phyloP scores from a whole-genome alignment of 768 basidiomycete species.

The Mrakia blollopis region DNA sequence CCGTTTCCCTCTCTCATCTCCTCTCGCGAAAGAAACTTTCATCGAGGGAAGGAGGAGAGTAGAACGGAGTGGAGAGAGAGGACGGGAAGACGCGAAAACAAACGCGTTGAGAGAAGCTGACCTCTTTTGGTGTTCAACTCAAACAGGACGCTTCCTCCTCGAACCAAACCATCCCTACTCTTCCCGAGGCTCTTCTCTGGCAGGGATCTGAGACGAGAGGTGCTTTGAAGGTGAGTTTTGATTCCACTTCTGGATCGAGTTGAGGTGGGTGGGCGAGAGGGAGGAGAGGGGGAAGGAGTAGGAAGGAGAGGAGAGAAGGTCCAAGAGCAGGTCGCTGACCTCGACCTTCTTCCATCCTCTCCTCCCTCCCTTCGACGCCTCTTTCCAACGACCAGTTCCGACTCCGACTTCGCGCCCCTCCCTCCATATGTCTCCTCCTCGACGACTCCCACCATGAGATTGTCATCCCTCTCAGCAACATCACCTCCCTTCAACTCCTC shows the following conservation, averaged over 20 bases:
- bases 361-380: not conserved
- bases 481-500: conserved; percentile 28
- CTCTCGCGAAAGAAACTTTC: no score
- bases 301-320: not conserved
- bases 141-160: not conserved
- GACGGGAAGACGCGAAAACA: not conserved
- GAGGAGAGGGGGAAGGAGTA: not conserved
- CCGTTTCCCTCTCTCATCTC: not conserved
- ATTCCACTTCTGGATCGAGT: no score
- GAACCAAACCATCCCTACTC: not conserved
- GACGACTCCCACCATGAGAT: conserved; percentile 31
- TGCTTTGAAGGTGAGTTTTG: conserved; percentile 22
- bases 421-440: conserved; percentile 27
- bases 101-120: not conserved
- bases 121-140: not conserved
- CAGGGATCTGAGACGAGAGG: conserved; percentile 23
- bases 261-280: not conserved
- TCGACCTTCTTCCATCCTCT: not conserved
- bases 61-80: not conserved
- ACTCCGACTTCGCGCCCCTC: conserved; percentile 16
- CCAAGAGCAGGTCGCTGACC: not conserved
- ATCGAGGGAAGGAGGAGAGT: no score
- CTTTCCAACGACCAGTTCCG: conserved; percentile 19
- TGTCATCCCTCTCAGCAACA: conserved; percentile 20
- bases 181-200: conserved; percentile 22